A percentile compares a stretch with the other conserved stretches of the same genome.
Conservation (phyloP, 73 alveolate genomes). For the Paramecium pentaurelia region DNA sequence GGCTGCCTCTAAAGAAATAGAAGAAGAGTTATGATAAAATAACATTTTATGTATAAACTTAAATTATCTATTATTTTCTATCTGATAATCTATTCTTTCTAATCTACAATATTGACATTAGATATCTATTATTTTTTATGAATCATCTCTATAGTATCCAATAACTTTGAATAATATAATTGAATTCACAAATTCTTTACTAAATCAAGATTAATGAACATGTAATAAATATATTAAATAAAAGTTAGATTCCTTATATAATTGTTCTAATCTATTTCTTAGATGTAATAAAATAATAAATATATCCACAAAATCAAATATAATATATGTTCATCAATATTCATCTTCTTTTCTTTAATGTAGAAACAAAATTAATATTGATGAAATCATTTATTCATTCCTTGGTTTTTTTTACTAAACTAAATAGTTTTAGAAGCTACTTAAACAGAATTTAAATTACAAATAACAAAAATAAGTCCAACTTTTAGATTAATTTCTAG, state of each 20-base stretch:
- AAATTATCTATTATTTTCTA: neutral
- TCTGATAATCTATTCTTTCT: neutral
- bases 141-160: neutral
- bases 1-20: neutral
- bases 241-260: neutral
- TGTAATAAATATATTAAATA: no score
- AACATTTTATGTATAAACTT: neutral
- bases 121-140: no score
- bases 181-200: no score
- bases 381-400: no score
- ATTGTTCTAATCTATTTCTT: neutral
- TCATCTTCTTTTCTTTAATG: neutral
- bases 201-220: no score
- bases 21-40: conserved; percentile 22
- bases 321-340: neutral
- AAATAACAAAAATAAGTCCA: neutral
- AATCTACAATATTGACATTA: neutral
- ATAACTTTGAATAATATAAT: no score
- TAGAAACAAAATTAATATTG: no score
- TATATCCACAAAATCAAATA: neutral
- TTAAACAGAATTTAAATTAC: no score
- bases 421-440: no score
- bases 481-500: neutral
- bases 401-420: no score
- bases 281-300: no score